Evolutionary conservation across 352 stramenopile genomes (phyloP).

Genomic region (Phytophthora citrophthora): DNA sequence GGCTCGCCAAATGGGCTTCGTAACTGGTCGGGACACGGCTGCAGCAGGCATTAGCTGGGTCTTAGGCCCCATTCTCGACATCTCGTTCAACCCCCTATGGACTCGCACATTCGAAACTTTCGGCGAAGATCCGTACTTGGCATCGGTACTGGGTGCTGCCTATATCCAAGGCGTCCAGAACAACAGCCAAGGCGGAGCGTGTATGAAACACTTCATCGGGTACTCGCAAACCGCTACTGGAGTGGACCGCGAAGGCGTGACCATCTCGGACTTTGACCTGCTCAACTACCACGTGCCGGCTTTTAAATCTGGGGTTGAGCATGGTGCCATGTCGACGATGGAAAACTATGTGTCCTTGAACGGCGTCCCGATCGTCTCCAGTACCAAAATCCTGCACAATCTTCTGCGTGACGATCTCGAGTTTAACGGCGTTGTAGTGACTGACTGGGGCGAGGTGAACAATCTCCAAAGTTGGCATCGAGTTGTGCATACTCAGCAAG

Average conservation of each 20-base stretch:
- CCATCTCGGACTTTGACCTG: slow-evolving; percentile 67
- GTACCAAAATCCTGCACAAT: slow-evolving; percentile 63
- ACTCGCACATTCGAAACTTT: slow-evolving; percentile 92
- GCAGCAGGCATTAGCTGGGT: slow-evolving; percentile 88
- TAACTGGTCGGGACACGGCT: slow-evolving; percentile 84
- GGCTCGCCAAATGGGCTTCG: slow-evolving; percentile 55
- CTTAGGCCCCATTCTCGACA: slow-evolving; percentile 82
- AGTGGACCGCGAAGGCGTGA: slow-evolving; percentile 80
- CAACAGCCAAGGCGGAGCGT: slow-evolving; percentile 64
- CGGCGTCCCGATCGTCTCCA: slow-evolving; percentile 84
- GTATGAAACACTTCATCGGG: slow-evolving; percentile 88
- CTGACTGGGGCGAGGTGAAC: slow-evolving; percentile 90
- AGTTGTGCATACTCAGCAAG: slow-evolving; percentile 36
- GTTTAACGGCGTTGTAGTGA: slow-evolving; percentile 88
- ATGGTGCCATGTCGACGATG: slow-evolving; percentile 89
- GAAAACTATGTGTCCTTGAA: slow-evolving; percentile 92
- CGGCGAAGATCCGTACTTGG: slow-evolving; percentile 87
- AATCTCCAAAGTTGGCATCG: slow-evolving; percentile 72
- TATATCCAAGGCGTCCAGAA: slow-evolving; percentile 84
- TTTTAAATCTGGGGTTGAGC: slow-evolving; percentile 72
- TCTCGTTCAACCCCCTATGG: slow-evolving; percentile 89
- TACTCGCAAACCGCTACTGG: slow-evolving; percentile 78
- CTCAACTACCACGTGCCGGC: slow-evolving; percentile 82
- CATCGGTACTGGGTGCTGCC: slow-evolving; percentile 64
- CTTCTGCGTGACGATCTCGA: slow-evolving; percentile 76